Evolutionary conservation across 108 stramenopile genomes (phyloP).

Genomic region (Cyclotella kingstonii): DNA sequence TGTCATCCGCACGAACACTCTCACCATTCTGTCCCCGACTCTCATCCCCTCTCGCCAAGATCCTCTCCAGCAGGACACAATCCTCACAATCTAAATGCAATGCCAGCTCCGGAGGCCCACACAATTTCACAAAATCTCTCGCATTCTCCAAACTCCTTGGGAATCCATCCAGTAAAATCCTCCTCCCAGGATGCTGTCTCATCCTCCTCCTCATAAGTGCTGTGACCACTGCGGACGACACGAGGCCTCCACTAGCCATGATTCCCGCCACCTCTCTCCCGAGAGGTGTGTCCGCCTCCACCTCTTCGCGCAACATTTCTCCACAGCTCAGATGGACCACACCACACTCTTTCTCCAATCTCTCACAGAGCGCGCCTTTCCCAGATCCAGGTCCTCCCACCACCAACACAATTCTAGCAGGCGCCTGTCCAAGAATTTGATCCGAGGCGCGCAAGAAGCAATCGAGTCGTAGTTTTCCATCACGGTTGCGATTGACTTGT

Average conservation of each 20-base stretch:
- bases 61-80: constrained; percentile 71
- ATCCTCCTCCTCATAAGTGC: constrained; percentile 75
- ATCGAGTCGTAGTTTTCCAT: constrained; percentile 55
- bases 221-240: constrained; percentile 70
- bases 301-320: constrained; percentile 91
- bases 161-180: constrained; percentile 88
- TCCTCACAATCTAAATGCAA: constrained; percentile 82
- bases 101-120: constrained; percentile 75
- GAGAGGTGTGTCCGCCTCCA: constrained; percentile 68
- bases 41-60: constrained; percentile 46
- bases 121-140: constrained; percentile 60
- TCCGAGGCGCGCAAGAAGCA: constrained; percentile 60
- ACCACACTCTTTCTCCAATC: constrained; percentile 71
- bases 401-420: constrained; percentile 82
- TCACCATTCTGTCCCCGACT: constrained; percentile 4
- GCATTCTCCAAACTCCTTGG: constrained; percentile 79
- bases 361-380: constrained; percentile 83
- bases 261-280: constrained; percentile 80
- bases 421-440: constrained; percentile 55
- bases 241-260: constrained; percentile 85
- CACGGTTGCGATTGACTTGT: constrained; percentile 50
- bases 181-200: constrained; percentile 66
- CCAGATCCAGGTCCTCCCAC: constrained; percentile 96
- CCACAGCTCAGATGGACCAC: constrained; percentile 91
- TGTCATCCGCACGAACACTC: constrained; percentile 60